These are phyloP conservation scores for Meredithiella fracta DNA, from an alignment of 2,329 filamentous ascomycete species.

Conservation along the genomic window DNA sequence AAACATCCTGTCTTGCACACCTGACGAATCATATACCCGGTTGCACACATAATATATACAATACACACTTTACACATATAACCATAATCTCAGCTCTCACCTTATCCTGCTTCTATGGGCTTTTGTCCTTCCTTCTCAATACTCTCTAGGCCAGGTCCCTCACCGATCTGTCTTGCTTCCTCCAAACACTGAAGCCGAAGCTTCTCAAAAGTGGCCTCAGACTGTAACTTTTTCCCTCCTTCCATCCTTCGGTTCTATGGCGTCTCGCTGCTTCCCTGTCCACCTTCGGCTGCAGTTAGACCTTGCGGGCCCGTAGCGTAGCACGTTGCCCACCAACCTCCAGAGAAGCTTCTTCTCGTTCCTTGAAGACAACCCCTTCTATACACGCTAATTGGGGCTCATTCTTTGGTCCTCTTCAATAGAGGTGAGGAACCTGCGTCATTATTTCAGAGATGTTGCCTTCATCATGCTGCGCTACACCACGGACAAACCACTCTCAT, in stretches of 20 bases:
- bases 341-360: neutral
- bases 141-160: no score
- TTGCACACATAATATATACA: no score
- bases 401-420: no score
- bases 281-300: neutral
- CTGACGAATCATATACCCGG: no score
- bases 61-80: neutral
- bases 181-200: slow-evolving; percentile 1
- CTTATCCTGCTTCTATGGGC: neutral
- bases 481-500: neutral
- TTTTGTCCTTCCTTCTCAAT: neutral
- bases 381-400: no score
- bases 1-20: no score
- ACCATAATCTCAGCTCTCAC: neutral
- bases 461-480: neutral
- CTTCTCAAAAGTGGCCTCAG: neutral
- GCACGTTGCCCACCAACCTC: neutral
- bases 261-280: slow-evolving; percentile 4
- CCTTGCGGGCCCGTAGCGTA: no score
- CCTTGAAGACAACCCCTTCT: no score
- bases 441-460: no score
- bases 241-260: slow-evolving; percentile 14
- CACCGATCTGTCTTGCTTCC: neutral
- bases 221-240: slow-evolving; percentile 7
- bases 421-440: no score